Evolutionary conservation across 2,329 filamentous ascomycete species (phyloP).

Genomic region (Phaeosphaeriaceae sp.): DNA sequence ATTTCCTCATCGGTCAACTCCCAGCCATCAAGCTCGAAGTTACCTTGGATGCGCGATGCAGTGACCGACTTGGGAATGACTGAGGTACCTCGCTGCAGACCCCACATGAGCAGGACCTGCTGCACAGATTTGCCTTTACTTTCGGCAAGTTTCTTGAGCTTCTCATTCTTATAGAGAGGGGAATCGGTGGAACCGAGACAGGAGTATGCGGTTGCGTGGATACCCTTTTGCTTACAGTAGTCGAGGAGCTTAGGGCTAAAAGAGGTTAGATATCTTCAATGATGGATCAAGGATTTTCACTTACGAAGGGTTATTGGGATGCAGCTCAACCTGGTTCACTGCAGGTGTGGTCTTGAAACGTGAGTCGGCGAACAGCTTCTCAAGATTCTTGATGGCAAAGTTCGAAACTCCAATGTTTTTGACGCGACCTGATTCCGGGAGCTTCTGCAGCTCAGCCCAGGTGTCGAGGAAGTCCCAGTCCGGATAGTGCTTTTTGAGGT

Average conservation of each 20-base stretch:
- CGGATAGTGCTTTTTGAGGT: slow-evolving; percentile 70
- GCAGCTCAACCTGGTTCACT: slow-evolving; percentile 83
- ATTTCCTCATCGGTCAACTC: slow-evolving; percentile 75
- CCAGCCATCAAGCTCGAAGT: slow-evolving; percentile 78
- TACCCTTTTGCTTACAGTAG: slow-evolving; percentile 74
- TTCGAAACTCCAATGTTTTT: slow-evolving; percentile 86
- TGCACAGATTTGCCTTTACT: slow-evolving; percentile 71
- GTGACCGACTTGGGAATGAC: slow-evolving; percentile 88
- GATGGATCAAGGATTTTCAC: neutral
- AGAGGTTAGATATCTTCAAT: slow-evolving; percentile 11
- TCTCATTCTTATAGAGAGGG: slow-evolving; percentile 70
- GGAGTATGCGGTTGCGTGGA: slow-evolving; percentile 77
- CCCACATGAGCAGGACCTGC: slow-evolving; percentile 82
- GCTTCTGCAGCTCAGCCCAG: slow-evolving; percentile 74
- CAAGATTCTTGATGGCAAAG: slow-evolving; percentile 80
- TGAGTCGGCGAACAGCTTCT: slow-evolving; percentile 71
- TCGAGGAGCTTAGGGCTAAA: slow-evolving; percentile 71
- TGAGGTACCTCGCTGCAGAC: slow-evolving; percentile 78
- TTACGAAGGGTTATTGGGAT: slow-evolving; percentile 77
- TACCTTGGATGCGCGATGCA: slow-evolving; percentile 73
- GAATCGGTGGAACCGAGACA: slow-evolving; percentile 75
- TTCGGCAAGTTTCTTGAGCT: slow-evolving; percentile 67
- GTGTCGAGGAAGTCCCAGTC: slow-evolving; percentile 87
- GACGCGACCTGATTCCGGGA: slow-evolving; percentile 72
- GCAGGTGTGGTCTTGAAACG: slow-evolving; percentile 68